Percentiles rank a stretch among this genome's conserved stretches.
phyloP scores from a whole-genome alignment of 495 filamentous ascomycete species.

The Annulohypoxylon bovei region DNA sequence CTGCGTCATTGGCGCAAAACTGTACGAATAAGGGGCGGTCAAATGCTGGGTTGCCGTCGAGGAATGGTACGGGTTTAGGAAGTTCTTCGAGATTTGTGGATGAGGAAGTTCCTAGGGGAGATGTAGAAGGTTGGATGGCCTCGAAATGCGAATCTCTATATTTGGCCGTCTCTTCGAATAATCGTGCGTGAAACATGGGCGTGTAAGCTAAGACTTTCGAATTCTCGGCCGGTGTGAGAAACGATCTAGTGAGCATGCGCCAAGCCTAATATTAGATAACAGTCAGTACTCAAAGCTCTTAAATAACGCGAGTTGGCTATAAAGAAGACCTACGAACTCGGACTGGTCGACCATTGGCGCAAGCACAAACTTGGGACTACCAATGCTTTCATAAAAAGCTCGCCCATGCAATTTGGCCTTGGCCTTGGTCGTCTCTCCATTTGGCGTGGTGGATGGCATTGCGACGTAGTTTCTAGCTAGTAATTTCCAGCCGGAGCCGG shows the following conservation, averaged over 20 bases:
- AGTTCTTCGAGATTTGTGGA: slow-evolving; percentile 9
- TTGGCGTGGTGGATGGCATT: slow-evolving; percentile 26
- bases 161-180: slow-evolving; percentile 78
- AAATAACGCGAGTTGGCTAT: background rate
- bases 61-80: slow-evolving; percentile 54
- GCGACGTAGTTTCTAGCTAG: slow-evolving; percentile 17
- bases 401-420: slow-evolving; percentile 78
- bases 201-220: slow-evolving; percentile 80
- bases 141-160: slow-evolving; percentile 84
- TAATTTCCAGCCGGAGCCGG: slow-evolving; percentile 28
- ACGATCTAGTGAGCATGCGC: slow-evolving; percentile 93
- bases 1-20: slow-evolving; percentile 92
- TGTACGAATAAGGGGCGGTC: slow-evolving; percentile 95
- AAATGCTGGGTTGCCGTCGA: slow-evolving; percentile 84
- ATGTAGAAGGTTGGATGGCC: slow-evolving; percentile 55
- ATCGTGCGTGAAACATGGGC: slow-evolving; percentile 92
- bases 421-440: slow-evolving; percentile 17
- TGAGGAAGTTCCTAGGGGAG: slow-evolving; percentile 10
- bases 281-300: slow-evolving; percentile 23
- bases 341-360: slow-evolving; percentile 99
- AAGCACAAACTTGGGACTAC: slow-evolving; percentile 86
- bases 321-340: slow-evolving; percentile 78
- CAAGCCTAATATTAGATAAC: slow-evolving; percentile 71
- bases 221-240: slow-evolving; percentile 71
- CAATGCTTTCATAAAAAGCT: slow-evolving; percentile 92